A percentile compares a stretch with the other conserved stretches of the same genome.
These are phyloP conservation scores for Sclerotinia minor DNA, from an alignment of 2,329 filamentous ascomycete genomes.

Conservation along the genomic window DNA sequence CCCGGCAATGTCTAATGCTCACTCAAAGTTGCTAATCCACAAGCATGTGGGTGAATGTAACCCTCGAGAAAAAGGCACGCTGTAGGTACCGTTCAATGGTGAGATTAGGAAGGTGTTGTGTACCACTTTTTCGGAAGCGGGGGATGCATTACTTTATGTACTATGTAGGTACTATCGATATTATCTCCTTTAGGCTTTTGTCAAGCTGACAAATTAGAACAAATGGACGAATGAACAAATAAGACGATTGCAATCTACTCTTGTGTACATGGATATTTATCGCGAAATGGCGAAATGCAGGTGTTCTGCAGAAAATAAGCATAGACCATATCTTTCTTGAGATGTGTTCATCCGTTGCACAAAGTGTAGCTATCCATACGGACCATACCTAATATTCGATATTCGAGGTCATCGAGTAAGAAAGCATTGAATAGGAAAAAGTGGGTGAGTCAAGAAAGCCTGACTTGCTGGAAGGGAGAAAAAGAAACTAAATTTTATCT, in stretches of 20 bases:
- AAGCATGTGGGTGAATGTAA: constrained; percentile 14
- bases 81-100: constrained; percentile 16
- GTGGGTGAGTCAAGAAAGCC: neutral
- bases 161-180: neutral
- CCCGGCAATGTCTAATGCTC: constrained; percentile 4
- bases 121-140: neutral
- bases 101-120: constrained; percentile 23
- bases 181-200: constrained; percentile 5
- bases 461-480: neutral
- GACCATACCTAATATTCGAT: neutral
- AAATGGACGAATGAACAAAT: neutral
- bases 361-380: constrained; percentile 8
- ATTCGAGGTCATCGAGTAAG: constrained; percentile 19
- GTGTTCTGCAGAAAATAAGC: constrained; percentile 25
- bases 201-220: constrained; percentile 9
- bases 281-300: constrained; percentile 20
- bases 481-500: neutral
- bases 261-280: constrained; percentile 25
- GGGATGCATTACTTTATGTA: neutral
- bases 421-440: neutral
- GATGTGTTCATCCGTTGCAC: constrained; percentile 8
- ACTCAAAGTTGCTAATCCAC: constrained; percentile 7
- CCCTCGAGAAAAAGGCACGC: constrained; percentile 20
- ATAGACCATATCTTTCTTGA: constrained; percentile 20
- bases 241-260: constrained; percentile 2